Percentiles rank a stretch among this genome's conserved stretches.
Evolutionary conservation across 202 grass and related monocot genomes (phyloP).

Genomic region (Carex arenaria): DNA sequence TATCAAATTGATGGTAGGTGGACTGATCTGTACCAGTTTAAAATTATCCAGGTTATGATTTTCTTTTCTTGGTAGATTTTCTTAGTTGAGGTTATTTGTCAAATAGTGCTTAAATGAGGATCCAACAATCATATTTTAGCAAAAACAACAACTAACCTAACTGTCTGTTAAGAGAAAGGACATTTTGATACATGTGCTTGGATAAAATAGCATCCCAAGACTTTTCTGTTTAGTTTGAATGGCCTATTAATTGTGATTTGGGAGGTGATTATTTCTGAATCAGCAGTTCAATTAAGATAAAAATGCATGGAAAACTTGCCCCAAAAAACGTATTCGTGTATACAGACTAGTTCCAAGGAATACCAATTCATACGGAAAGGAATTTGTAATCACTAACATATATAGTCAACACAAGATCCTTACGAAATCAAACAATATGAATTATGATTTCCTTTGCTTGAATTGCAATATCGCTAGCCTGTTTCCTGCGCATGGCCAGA

Average conservation of each 20-base stretch:
- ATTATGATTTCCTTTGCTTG: slow-evolving; percentile 81
- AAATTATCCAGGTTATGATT: not conserved
- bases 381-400: not conserved
- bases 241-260: not conserved
- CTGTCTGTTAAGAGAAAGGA: not conserved
- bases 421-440: slow-evolving; percentile 37
- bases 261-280: not conserved
- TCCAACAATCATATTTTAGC: not conserved
- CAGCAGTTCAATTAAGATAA: not conserved
- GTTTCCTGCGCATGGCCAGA: slow-evolving; percentile 46
- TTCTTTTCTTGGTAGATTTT: not conserved
- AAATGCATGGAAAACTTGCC: not conserved
- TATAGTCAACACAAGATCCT: not conserved
- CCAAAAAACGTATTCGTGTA: not conserved
- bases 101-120: not conserved
- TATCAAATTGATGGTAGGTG: not conserved
- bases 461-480: slow-evolving; percentile 70
- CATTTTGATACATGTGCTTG: not conserved
- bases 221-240: not conserved
- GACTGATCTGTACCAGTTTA: not conserved
- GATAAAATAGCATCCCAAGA: not conserved
- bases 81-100: not conserved
- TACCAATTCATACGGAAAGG: not conserved
- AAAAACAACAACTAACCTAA: not conserved
- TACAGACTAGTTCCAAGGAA: not conserved